A percentile compares a stretch with the other conserved stretches of the same genome.
phyloP scores from a whole-genome alignment of 192 early-diverging fungal genomes.

The Glomus cerebriforme region DNA sequence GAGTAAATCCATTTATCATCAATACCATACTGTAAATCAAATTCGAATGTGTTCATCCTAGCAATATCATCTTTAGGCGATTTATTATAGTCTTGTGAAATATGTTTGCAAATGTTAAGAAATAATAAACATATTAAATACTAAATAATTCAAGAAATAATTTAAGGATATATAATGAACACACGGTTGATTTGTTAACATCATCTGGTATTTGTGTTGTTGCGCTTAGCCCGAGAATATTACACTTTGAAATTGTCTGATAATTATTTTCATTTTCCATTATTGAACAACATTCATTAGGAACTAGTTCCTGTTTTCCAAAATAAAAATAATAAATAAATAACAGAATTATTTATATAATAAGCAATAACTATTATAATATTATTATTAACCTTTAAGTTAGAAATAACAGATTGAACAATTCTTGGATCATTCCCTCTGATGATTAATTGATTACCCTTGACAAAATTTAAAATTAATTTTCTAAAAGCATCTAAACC shows the following conservation, averaged over 20 bases:
- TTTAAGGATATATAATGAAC: constrained; percentile 28
- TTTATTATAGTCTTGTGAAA: not conserved
- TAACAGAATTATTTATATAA: not conserved
- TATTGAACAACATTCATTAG: constrained; percentile 19
- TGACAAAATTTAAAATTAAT: constrained; percentile 29
- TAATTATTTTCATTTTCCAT: constrained; percentile 25
- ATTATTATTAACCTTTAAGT: constrained; percentile 21
- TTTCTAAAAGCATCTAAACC: constrained; percentile 18
- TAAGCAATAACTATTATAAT: not conserved
- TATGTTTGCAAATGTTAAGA: constrained; percentile 10
- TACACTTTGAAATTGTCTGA: constrained; percentile 8
- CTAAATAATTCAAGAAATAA: not conserved
- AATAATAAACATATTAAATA: not conserved
- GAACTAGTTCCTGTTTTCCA: constrained; percentile 17
- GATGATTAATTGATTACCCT: constrained; percentile 28
- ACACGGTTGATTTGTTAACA: constrained; percentile 8
- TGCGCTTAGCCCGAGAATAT: constrained; percentile 15
- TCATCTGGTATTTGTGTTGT: constrained; percentile 19
- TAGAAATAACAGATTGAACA: not conserved
- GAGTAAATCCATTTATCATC: not conserved
- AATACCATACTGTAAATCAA: constrained; percentile 10
- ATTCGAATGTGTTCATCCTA: not conserved
- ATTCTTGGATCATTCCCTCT: not conserved
- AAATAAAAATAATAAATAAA: not conserved
- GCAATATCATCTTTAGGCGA: not conserved